Conservation (phyloP, 345 rosid species). For the Euphorbia peplus region DNA sequence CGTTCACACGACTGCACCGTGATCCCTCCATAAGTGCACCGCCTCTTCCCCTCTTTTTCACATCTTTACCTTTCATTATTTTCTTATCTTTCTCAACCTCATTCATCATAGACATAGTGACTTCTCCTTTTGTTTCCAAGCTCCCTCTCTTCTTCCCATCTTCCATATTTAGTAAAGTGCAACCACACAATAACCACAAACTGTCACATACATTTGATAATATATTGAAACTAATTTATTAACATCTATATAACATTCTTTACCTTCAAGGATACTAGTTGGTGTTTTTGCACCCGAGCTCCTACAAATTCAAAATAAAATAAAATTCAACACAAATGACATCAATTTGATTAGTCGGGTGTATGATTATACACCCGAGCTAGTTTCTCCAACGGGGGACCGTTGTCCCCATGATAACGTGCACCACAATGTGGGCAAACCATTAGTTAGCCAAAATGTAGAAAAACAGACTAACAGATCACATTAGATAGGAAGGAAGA, state of each 20-base stretch:
- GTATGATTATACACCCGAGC: too few species aligned
- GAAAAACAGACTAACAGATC: constrained; percentile 15
- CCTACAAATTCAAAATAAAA: too few species aligned
- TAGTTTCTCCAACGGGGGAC: constrained; percentile 82
- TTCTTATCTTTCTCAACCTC: constrained; percentile 28
- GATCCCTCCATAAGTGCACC: constrained; percentile 74
- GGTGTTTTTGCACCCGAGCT: constrained; percentile 37
- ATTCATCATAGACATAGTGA: too few species aligned
- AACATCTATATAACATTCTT: too few species aligned
- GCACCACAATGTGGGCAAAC: constrained; percentile 49
- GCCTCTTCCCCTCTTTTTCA: constrained; percentile 50
- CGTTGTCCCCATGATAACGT: constrained; percentile 79
- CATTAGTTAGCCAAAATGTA: constrained; percentile 33
- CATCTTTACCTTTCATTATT: constrained; percentile 28
- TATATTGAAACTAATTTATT: too few species aligned
- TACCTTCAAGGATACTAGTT: constrained; percentile 46
- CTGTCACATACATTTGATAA: too few species aligned
- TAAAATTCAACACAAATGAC: too few species aligned
- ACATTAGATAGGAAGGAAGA: constrained; percentile 47
- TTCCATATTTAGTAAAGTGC: too few species aligned
- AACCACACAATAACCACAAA: too few species aligned
- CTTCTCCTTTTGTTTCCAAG: too few species aligned
- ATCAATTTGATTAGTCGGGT: too few species aligned
- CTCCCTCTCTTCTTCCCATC: too few species aligned
- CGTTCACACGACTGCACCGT: constrained; percentile 91